Evolutionary conservation across 2,329 filamentous ascomycete genomes (phyloP).

Genomic region (Venturia effusa): DNA sequence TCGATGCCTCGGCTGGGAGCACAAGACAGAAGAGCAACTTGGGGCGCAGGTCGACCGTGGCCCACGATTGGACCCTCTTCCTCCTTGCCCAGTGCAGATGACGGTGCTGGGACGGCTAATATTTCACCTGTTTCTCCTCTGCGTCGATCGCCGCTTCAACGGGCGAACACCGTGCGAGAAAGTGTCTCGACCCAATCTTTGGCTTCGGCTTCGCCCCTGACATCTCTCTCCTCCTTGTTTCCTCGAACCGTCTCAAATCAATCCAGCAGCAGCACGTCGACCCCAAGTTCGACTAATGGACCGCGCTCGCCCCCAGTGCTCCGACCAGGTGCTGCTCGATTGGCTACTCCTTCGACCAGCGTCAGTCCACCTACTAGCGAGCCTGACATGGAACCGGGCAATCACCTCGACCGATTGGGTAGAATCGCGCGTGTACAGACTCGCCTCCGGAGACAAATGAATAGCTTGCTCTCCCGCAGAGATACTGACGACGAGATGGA

Average conservation of each 20-base stretch:
- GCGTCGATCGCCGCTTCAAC: background rate
- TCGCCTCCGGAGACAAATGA: background rate
- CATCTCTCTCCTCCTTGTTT: conserved; percentile 6
- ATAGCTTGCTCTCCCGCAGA: background rate
- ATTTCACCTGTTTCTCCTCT: background rate
- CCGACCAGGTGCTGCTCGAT: conserved; percentile 2
- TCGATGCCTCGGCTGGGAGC: background rate
- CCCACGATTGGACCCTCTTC: background rate
- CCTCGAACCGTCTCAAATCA: background rate
- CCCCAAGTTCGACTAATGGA: background rate
- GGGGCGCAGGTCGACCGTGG: background rate
- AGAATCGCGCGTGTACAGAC: background rate
- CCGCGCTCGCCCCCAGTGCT: background rate
- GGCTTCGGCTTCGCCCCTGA: background rate
- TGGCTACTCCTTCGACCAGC: background rate
- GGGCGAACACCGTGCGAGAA: background rate
- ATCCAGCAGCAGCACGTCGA: background rate
- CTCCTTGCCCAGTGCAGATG: background rate
- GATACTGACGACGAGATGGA: background rate
- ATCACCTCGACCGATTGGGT: background rate
- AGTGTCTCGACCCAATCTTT: background rate
- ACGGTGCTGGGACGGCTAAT: background rate
- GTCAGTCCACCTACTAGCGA: background rate
- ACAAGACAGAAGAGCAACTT: background rate
- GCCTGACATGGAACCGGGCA: background rate